These are phyloP conservation scores for Tetradesmus obliquus DNA, from an alignment of 139 green algal genomes.

Conservation along the genomic window DNA sequence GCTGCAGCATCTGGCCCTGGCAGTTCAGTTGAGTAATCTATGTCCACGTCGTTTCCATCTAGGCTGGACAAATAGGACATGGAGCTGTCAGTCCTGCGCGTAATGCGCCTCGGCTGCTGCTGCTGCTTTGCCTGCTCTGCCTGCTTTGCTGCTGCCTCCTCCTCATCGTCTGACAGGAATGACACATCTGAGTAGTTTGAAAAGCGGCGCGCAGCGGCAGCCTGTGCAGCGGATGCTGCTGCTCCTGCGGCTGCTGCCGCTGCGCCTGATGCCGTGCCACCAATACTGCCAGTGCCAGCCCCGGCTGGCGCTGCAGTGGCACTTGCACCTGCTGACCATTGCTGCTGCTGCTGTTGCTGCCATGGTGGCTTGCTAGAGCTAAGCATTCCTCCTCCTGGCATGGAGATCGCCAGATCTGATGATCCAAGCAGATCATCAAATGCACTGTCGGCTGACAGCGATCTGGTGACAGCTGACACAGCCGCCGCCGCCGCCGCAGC, in stretches of 20 bases:
- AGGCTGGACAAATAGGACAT: constrained; percentile 26
- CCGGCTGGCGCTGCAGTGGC: not conserved
- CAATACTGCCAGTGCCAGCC: not conserved
- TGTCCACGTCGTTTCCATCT: not conserved
- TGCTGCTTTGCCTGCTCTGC: not conserved
- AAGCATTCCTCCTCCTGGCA: not conserved
- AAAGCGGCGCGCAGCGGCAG: not conserved
- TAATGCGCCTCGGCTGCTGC: not conserved
- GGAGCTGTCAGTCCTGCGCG: constrained; percentile 5
- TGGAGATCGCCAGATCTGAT: not conserved
- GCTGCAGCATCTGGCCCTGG: not conserved
- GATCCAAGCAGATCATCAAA: constrained; percentile 9
- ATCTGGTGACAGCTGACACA: not conserved
- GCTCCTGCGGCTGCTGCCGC: not conserved
- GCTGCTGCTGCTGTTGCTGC: not conserved
- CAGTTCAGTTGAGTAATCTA: not conserved
- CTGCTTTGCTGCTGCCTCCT: not conserved
- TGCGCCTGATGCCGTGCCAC: not conserved
- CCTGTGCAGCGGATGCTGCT: not conserved
- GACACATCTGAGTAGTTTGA: constrained; percentile 28
- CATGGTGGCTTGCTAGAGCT: not conserved
- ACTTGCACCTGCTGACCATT: not conserved
- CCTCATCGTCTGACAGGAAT: constrained; percentile 21
- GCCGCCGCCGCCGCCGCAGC: not conserved
- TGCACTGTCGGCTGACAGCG: not conserved